These are phyloP conservation scores for Liriodendron chinense DNA, from an alignment of 164 flowering plant species.

Conservation along the genomic window DNA sequence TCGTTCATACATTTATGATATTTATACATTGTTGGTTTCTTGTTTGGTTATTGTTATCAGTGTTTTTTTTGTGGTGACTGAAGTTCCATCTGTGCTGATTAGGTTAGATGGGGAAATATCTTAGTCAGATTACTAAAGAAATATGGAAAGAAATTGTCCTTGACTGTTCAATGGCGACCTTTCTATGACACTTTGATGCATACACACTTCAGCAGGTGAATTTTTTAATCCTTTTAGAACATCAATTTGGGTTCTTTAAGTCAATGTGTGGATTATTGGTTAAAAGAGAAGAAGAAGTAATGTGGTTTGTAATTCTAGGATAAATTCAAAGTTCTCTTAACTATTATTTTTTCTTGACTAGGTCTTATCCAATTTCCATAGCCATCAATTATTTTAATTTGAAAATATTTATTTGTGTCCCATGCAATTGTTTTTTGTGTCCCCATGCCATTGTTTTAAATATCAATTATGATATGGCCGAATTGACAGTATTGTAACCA, in stretches of 20 bases:
- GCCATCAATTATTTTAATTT: not conserved
- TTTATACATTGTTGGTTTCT: not conserved
- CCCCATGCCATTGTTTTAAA: too few relatives aligned
- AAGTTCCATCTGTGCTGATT: constrained; percentile 20
- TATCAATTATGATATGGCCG: too few relatives aligned
- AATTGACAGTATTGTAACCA: too few relatives aligned
- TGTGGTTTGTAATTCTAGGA: not conserved
- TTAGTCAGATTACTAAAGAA: constrained; percentile 69
- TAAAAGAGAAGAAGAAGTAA: not conserved
- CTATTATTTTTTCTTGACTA: too few relatives aligned
- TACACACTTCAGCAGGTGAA: constrained; percentile 82
- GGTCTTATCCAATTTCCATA: not conserved
- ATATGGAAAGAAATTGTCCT: constrained; percentile 65
- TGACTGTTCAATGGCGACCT: constrained; percentile 85
- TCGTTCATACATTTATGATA: not conserved
- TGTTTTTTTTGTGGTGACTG: constrained; percentile 5
- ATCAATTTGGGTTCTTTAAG: constrained; percentile 1
- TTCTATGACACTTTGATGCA: constrained; percentile 73
- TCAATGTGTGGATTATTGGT: constrained; percentile 1
- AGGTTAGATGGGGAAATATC: constrained; percentile 97
- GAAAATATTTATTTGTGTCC: too few relatives aligned
- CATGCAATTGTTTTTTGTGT: too few relatives aligned
- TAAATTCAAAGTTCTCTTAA: not conserved
- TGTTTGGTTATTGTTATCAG: not conserved
- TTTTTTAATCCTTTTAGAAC: not conserved